Conservation (phyloP, 2,329 filamentous ascomycete genomes). For the Falciphora oryzae region DNA sequence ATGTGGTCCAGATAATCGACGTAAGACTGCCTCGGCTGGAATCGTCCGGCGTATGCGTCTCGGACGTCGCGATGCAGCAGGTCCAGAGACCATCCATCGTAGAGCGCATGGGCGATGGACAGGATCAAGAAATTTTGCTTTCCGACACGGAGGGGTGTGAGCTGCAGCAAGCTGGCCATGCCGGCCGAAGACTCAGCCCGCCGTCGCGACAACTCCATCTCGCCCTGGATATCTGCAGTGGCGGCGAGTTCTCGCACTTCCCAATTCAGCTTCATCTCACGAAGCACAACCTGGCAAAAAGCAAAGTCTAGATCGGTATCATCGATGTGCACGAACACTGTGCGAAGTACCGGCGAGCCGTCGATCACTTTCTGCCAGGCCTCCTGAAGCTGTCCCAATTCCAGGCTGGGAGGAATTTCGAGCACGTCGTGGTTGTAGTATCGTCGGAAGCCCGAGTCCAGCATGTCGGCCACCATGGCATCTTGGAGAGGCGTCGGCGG, state of each 20-base stretch:
- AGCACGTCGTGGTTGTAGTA: conserved; percentile 87
- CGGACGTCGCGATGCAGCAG: conserved; percentile 67
- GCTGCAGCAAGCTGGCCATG: conserved; percentile 38
- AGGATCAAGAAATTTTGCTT: conserved; percentile 45
- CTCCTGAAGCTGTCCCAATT: conserved; percentile 48
- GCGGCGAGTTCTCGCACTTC: conserved; percentile 19
- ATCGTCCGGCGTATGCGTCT: conserved; percentile 50
- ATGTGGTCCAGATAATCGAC: conserved; percentile 50
- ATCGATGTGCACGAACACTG: conserved; percentile 62
- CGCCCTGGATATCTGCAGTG: conserved; percentile 27
- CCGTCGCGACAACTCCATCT: conserved; percentile 32
- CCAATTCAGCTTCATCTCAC: conserved; percentile 19
- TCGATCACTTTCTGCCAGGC: conserved; percentile 59
- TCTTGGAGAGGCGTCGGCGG: conserved; percentile 83
- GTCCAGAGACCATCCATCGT: conserved; percentile 80
- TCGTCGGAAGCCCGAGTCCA: conserved; percentile 62
- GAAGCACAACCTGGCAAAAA: conserved; percentile 43
- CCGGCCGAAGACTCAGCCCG: conserved; percentile 33
- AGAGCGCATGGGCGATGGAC: conserved; percentile 79
- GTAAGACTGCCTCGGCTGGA: conserved; percentile 39
- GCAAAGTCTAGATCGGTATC: conserved; percentile 47
- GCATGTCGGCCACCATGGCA: conserved; percentile 77
- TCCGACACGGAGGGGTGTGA: conserved; percentile 34
- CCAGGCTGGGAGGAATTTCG: conserved; percentile 46
- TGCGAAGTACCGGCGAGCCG: conserved; percentile 66